These are phyloP conservation scores for Byssochlamys sp. DNA, from an alignment of 2,329 filamentous ascomycete species.

Conservation along the genomic window DNA sequence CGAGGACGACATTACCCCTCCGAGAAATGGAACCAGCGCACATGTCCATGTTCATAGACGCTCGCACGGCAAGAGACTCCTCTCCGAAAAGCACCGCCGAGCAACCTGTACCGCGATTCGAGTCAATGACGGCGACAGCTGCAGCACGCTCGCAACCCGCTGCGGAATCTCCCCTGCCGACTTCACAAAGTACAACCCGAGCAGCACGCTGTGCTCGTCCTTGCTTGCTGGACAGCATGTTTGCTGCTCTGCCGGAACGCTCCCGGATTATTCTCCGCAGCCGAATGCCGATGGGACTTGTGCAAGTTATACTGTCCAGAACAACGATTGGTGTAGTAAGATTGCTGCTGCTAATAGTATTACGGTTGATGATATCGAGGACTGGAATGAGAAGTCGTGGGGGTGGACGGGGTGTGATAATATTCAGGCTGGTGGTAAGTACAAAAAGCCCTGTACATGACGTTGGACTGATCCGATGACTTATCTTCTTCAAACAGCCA, in stretches of 20 bases:
- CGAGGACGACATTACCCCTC: no score
- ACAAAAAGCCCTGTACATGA: no score
- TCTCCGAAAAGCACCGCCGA: no score
- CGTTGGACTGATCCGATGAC: no score
- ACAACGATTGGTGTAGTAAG: slow-evolving; percentile 7
- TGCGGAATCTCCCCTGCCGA: slow-evolving; percentile 32
- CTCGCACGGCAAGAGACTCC: no score
- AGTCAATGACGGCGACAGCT: slow-evolving; percentile 29
- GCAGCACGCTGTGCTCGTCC: slow-evolving; percentile 14
- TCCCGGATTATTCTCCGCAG: slow-evolving; percentile 27
- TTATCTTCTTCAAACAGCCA: neutral
- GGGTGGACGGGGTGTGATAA: slow-evolving; percentile 30
- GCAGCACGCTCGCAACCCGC: slow-evolving; percentile 24
- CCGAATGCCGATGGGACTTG: slow-evolving; percentile 28
- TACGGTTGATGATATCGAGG: slow-evolving; percentile 25
- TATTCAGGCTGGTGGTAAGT: slow-evolving; percentile 11
- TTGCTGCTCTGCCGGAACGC: slow-evolving; percentile 26
- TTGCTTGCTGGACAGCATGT: slow-evolving; percentile 25
- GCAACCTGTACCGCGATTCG: neutral
- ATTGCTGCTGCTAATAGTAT: slow-evolving; percentile 22
- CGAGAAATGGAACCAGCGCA: no score
- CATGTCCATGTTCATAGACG: no score
- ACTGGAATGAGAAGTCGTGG: slow-evolving; percentile 30
- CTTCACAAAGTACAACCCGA: slow-evolving; percentile 31
- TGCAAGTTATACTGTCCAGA: slow-evolving; percentile 19